Base-by-base conservation (phyloP, 2,329 filamentous ascomycete species). In the Pleoardoris graminearum region DNA sequence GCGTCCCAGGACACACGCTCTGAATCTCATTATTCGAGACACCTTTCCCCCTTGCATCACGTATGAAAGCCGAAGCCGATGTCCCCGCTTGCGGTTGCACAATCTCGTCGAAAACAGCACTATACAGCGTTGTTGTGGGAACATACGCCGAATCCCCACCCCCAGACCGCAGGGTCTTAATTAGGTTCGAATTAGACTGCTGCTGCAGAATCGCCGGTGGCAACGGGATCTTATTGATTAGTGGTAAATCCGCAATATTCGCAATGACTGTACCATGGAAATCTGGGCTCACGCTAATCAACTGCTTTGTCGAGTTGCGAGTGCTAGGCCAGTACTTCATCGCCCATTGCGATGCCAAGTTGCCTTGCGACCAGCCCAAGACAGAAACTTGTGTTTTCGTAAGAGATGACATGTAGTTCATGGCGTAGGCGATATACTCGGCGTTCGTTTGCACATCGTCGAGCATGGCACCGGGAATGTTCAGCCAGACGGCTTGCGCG, bases 271-370 rank as follows among this genome's bases (percentile, higher is more conserved):
- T 81, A 39, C 80, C 81, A 48, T 77, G 75, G 60, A 82, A 85
- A 59, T 83, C 81, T 4, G 81, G 75, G 8, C 76, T 79, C 41
- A 84, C 72, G 38, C 78, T 75, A 35, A 85, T 73, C 62, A 82
- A 77, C 62, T 84, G 77, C n/a, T 72, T 72, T 1, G 79, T 74
- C 0, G 71, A 67, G 2, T 55, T 57, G 3, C 77, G 75, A 1
- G 78, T 80, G 1, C 77, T 80, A 0, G 80, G 80, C 79, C 79
- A 84, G 71, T 82, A 84, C 57, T 83, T 83, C 56, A 82, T 70
- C 0, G 78, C 80, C 83, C 82, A 85, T 62, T 85, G 82, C 0
- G 77, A 72, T 52, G 80, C 71, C 2, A 85, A 67, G 42, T 77
- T 78, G 14, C 82, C 82, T 66, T 85, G 81, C 0, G 80, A 83